Percentiles rank a stretch among this genome's conserved stretches.
phyloP scores from a whole-genome alignment of 2,329 filamentous ascomycete species.

The Torrubiella hemipterigena region DNA sequence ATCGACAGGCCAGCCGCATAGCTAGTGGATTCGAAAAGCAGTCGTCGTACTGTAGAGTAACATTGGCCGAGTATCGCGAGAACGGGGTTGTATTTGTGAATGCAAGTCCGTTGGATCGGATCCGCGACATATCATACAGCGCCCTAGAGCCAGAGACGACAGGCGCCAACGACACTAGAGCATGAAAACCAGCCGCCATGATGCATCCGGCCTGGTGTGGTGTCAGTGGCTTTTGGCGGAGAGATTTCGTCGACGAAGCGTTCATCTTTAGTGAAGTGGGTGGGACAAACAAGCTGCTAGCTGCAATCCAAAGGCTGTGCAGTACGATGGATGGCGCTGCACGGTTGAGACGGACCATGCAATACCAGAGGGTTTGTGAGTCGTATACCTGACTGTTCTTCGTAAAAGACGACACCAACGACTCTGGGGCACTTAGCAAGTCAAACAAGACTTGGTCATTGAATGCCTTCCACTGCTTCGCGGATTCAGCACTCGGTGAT shows the following conservation, averaged over 20 bases:
- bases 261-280: conserved; percentile 29
- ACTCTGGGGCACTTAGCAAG: conserved; percentile 45
- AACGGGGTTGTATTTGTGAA: conserved; percentile 33
- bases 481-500: conserved; percentile 6
- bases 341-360: conserved; percentile 46
- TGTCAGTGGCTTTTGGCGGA: conserved; percentile 19
- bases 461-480: conserved; percentile 45
- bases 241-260: conserved; percentile 7
- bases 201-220: conserved; percentile 39
- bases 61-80: conserved; percentile 30
- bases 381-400: conserved; percentile 39
- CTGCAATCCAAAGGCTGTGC: conserved; percentile 52
- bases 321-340: conserved; percentile 46
- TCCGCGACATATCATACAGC: conserved; percentile 47
- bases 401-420: conserved; percentile 45
- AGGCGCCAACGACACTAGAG: conserved; percentile 46
- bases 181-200: conserved; percentile 50
- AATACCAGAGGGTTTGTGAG: conserved; percentile 51
- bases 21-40: conserved; percentile 49
- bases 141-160: conserved; percentile 32
- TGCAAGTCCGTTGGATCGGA: conserved; percentile 41
- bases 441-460: conserved; percentile 54
- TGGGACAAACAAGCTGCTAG: conserved; percentile 44
- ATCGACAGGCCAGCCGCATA: conserved; percentile 42
- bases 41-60: conserved; percentile 51